These are phyloP conservation scores for Penicillium sp. DNA, from an alignment of 2,329 filamentous ascomycete genomes.

Conservation along the genomic window DNA sequence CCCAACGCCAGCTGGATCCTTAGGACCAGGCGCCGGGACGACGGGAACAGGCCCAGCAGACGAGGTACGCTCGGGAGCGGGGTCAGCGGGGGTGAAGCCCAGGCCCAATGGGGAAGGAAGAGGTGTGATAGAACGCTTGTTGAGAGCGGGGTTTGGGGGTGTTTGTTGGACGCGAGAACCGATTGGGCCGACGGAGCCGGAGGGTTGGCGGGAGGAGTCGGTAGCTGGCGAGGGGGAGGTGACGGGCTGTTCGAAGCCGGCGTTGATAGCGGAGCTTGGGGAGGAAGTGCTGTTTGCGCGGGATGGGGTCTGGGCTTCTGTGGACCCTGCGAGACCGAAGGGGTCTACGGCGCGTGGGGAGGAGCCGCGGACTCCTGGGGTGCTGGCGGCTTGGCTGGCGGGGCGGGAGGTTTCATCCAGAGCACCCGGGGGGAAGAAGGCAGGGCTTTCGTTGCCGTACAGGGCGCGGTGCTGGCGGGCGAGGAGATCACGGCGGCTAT, in stretches of 20 bases:
- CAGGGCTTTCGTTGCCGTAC: constrained; percentile 72
- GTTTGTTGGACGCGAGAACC: constrained; percentile 71
- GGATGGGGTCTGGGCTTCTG: constrained; percentile 57
- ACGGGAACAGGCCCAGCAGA: constrained; percentile 63
- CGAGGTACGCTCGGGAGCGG: constrained; percentile 50
- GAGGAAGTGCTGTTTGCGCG: constrained; percentile 84
- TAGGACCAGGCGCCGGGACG: constrained; percentile 39
- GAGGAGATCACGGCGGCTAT: constrained; percentile 93
- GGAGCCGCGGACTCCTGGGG: constrained; percentile 65
- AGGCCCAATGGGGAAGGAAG: constrained; percentile 85
- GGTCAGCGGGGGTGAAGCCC: constrained; percentile 63
- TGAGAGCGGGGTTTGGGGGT: constrained; percentile 60
- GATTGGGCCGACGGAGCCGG: constrained; percentile 81
- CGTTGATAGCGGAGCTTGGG: constrained; percentile 53
- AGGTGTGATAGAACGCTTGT: constrained; percentile 85
- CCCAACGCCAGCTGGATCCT: constrained; percentile 45
- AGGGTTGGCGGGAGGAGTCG: constrained; percentile 65
- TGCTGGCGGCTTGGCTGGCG: constrained; percentile 64
- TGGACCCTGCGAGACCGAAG: constrained; percentile 55
- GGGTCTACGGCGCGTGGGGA: constrained; percentile 81
- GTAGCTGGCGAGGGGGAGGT: constrained; percentile 80
- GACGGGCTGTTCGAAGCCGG: constrained; percentile 64
- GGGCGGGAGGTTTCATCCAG: constrained; percentile 70
- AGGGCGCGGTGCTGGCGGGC: constrained; percentile 92
- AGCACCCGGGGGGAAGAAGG: constrained; percentile 66